These are phyloP conservation scores for Tulasnella sp. DNA, from an alignment of 768 basidiomycete genomes.

Conservation along the genomic window DNA sequence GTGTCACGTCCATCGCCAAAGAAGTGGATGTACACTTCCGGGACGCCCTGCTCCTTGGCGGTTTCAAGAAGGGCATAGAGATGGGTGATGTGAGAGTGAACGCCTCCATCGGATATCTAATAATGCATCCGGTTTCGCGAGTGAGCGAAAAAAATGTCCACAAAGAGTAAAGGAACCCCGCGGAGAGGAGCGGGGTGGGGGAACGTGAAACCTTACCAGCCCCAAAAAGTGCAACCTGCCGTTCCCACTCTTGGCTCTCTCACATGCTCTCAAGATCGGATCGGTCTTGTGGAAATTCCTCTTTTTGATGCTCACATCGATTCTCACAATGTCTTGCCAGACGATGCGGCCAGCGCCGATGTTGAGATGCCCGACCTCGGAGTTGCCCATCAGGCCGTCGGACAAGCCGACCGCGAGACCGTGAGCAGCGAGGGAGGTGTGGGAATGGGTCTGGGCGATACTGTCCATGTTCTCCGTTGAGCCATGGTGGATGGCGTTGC, in stretches of 20 bases:
- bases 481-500: slow-evolving; percentile 83
- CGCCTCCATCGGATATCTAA: slow-evolving; percentile 92
- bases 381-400: slow-evolving; percentile 97
- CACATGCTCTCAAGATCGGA: slow-evolving; percentile 64
- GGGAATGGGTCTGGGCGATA: slow-evolving; percentile 70
- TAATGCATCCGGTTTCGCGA: background rate
- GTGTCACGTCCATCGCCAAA: slow-evolving; percentile 94
- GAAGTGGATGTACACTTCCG: slow-evolving; percentile 88
- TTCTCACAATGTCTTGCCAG: slow-evolving; percentile 97
- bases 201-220: slow-evolving; percentile 52
- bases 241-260: slow-evolving; percentile 74
- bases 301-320: slow-evolving; percentile 89
- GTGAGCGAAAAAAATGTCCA: background rate
- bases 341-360: slow-evolving; percentile 92
- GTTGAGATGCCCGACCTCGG: slow-evolving; percentile 94
- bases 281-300: slow-evolving; percentile 75
- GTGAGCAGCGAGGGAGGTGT: slow-evolving; percentile 72
- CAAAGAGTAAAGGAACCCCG: background rate
- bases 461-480: slow-evolving; percentile 85
- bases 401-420: slow-evolving; percentile 88
- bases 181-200: slow-evolving; percentile 13
- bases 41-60: slow-evolving; percentile 79
- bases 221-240: slow-evolving; percentile 87
- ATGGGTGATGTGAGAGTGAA: slow-evolving; percentile 93
- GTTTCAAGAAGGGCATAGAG: slow-evolving; percentile 86